Evolutionary conservation across 2,329 filamentous ascomycete species (phyloP).

Genomic region (Penicillium glabrum): DNA sequence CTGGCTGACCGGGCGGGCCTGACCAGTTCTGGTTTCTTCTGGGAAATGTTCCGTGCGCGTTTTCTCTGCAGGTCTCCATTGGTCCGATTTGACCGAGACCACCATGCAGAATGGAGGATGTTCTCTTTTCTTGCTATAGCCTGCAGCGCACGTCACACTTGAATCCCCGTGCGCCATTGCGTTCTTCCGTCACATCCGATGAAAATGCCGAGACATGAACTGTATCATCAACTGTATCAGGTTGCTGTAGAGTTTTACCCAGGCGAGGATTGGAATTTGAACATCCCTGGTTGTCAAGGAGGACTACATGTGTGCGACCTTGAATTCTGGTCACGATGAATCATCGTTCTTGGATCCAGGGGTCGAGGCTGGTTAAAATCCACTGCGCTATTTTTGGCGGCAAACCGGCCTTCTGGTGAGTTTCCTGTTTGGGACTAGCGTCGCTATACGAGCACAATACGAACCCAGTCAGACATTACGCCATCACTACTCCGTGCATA

Average conservation of each 20-base stretch:
- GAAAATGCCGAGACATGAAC: not conserved
- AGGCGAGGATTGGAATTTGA: not conserved
- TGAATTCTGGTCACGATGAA: not conserved
- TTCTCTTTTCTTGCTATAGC: not conserved
- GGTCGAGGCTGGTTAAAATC: not conserved
- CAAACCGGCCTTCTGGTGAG: constrained; percentile 1
- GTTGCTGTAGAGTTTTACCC: not conserved
- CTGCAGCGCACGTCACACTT: constrained; percentile 17
- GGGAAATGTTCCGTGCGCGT: constrained; percentile 9
- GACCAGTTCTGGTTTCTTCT: not conserved
- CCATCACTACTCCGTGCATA: not conserved
- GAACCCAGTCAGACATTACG: not conserved
- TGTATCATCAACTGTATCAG: not conserved
- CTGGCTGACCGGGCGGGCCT: not conserved
- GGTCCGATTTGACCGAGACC: constrained; percentile 11
- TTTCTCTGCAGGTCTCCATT: constrained; percentile 4
- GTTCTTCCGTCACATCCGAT: constrained; percentile 9
- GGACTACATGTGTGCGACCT: not conserved
- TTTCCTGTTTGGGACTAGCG: constrained; percentile 6
- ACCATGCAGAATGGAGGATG: not conserved
- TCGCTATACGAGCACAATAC: not conserved
- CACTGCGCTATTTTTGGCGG: not conserved
- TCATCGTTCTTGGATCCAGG: not conserved
- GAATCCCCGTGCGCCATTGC: constrained; percentile 11
- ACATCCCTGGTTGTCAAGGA: not conserved